Evolutionary conservation across 495 filamentous ascomycete species (phyloP), one percentile per base, ranked within the genome.

Genomic region (Aspergillus bridgeri): DNA sequence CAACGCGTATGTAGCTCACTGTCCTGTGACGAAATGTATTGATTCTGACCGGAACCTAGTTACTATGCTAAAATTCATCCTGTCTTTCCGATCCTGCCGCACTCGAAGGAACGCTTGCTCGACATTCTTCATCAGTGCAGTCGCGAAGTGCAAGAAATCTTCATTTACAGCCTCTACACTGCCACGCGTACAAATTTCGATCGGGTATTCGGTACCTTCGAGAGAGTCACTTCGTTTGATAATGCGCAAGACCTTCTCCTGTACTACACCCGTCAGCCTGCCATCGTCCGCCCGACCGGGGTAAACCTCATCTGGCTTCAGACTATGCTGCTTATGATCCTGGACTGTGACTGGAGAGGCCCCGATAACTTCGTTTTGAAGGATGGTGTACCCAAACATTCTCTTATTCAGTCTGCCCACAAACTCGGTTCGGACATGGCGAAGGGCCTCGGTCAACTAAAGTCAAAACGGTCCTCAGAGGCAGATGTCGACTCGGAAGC

Each of bases 51-150:
- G 6, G 9, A n/a, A 3, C 53, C 18, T 53, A 91, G 87, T 49
- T 92, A 92, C 65, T 86, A 90, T 53, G 75, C 80, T 19, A 74
- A 81, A 25, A 84, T 95, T 18, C 90, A 95, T 64, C 82, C 84
- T 2, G 82, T 84, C 17, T 85, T 92, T 53, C 91, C 91, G 0
- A 73, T 95, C 3, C 79, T 96, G 17, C 83, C 89, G 1, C 77
- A 83, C 60, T 84, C 79, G 38, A 90, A 86, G 61, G 75, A 80
- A 38, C 77, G 82, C 6, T 77, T 91, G 3, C 75, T 84, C 44
- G 79, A 80, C 13, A 75, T 86, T 43, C 70, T 94, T 19, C 78
- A 81, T 9, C 79, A 83, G 51, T 86, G 85, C 63, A 81, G 84
- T 5, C 62, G 76, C 7, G 69, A 77, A 13, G 74, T 91, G 5